phyloP scores from a whole-genome alignment of 106 monocot genomes.

The Dendrobium chrysotoxum region DNA sequence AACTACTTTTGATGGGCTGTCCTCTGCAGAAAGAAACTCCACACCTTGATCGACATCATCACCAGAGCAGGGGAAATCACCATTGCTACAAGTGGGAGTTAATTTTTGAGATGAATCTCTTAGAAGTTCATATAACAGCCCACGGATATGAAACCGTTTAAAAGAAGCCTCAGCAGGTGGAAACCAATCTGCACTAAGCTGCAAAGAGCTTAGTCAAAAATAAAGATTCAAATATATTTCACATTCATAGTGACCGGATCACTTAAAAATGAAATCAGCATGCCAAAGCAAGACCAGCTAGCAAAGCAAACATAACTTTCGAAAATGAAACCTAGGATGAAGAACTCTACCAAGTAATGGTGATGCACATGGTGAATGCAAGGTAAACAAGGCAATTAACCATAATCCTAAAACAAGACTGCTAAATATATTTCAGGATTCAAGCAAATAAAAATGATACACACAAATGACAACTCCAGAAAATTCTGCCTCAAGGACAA shows the following conservation, averaged over 20 bases:
- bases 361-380: background rate
- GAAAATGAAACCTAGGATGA: background rate
- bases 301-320: background rate
- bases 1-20: background rate
- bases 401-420: background rate
- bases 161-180: constrained; percentile 15
- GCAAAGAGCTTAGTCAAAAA: constrained; percentile 3
- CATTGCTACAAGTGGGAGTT: background rate
- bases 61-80: constrained; percentile 2
- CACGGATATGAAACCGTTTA: constrained; percentile 11
- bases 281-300: background rate
- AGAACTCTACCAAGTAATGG: background rate
- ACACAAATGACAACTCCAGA: background rate
- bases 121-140: constrained; percentile 8
- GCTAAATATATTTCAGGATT: background rate
- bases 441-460: background rate
- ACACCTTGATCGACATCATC: constrained; percentile 1
- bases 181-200: constrained; percentile 13
- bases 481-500: background rate
- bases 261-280: background rate
- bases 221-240: background rate
- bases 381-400: background rate
- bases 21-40: constrained; percentile 6
- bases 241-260: background rate
- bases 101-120: constrained; percentile 6